These are phyloP conservation scores for Trypanosoma caninum DNA, from an alignment of 208 protist genomes.

Conservation along the genomic window DNA sequence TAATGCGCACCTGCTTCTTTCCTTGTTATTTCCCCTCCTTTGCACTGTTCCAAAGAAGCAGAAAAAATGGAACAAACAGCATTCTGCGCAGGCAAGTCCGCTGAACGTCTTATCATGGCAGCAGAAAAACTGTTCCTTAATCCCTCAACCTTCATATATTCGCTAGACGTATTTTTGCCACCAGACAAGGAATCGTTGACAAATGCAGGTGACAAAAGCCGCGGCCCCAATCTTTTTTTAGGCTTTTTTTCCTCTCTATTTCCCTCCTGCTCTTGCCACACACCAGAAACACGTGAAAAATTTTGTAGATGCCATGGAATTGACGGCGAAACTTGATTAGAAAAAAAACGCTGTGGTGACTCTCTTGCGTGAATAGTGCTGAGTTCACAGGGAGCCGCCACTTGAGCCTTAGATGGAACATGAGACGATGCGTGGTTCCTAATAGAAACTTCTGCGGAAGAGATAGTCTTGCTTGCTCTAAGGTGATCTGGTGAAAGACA, in stretches of 20 bases:
- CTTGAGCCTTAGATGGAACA: background rate
- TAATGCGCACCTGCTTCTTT: no score
- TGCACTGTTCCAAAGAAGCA: no score
- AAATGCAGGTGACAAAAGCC: conserved; percentile 1
- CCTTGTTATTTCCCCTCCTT: no score
- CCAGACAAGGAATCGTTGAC: background rate
- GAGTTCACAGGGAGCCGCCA: conserved; percentile 3
- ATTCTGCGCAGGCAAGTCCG: no score
- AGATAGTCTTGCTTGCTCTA: no score
- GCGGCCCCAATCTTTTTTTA: background rate
- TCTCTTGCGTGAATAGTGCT: conserved; percentile 19
- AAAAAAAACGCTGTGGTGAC: conserved; percentile 11
- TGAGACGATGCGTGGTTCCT: conserved; percentile 11
- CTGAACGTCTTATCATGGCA: no score
- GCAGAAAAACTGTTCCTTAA: background rate
- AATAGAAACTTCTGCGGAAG: no score
- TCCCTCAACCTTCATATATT: background rate
- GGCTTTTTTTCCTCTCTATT: background rate
- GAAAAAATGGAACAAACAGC: no score
- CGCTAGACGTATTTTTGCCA: background rate
- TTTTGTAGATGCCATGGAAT: background rate
- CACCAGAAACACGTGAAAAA: background rate
- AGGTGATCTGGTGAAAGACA: no score
- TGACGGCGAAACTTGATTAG: conserved; percentile 5
- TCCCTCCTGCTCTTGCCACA: background rate